These are phyloP conservation scores for Syzygium jambos DNA, from an alignment of 345 rosid genomes.

Conservation along the genomic window DNA sequence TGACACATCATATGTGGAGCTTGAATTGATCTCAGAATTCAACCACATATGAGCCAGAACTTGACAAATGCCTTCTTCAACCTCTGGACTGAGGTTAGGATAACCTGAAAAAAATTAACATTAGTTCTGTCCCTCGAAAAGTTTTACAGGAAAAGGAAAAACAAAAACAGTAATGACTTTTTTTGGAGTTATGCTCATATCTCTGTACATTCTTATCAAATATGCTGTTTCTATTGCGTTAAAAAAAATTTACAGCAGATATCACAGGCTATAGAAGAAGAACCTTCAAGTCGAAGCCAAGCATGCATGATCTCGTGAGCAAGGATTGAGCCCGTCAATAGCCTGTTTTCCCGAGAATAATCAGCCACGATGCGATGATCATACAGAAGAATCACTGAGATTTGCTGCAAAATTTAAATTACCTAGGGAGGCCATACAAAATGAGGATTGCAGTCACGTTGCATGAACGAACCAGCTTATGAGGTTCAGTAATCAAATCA, in stretches of 20 bases:
- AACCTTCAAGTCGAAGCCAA: conserved; percentile 94
- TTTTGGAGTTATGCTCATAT: neutral
- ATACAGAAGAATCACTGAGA: neutral
- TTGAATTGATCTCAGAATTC: conserved; percentile 56
- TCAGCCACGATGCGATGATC: neutral
- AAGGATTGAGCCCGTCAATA: conserved; percentile 89
- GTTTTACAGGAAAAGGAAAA: neutral
- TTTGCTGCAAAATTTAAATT: neutral
- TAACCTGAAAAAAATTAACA: conserved; percentile 35
- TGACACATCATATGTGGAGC: conserved; percentile 22
- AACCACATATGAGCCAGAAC: conserved; percentile 95
- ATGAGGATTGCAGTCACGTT: conserved; percentile 97
- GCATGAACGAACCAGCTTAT: conserved; percentile 54
- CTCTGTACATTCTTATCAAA: neutral
- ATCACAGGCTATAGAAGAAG: neutral
- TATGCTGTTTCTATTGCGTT: neutral
- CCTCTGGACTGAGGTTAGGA: conserved; percentile 65
- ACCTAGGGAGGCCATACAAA: conserved; percentile 83
- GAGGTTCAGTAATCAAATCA: conserved; percentile 66
- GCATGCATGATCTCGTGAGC: conserved; percentile 99
- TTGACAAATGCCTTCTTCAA: conserved; percentile 98
- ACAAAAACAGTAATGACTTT: neutral
- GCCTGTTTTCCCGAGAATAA: conserved; percentile 24
- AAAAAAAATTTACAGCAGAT: neutral
- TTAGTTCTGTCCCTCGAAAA: neutral